phyloP scores from a whole-genome alignment of 2,329 filamentous ascomycete species.

The Fusarium sp. region DNA sequence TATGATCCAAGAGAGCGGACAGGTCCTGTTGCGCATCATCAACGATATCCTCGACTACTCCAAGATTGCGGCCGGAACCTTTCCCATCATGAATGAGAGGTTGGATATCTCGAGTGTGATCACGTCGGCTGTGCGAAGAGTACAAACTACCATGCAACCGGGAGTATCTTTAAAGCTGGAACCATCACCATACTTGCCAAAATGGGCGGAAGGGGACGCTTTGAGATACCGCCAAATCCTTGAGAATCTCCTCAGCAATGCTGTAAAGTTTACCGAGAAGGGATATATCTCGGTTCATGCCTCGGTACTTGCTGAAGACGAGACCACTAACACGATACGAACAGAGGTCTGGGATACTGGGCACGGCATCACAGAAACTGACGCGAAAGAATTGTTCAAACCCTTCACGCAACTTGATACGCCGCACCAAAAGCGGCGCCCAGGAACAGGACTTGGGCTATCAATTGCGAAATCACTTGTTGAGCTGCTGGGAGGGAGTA shows the following conservation, averaged over 20 bases:
- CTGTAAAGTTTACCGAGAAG: not conserved
- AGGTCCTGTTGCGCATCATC: not conserved
- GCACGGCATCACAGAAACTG: not conserved
- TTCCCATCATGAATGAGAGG: not conserved
- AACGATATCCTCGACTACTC: slow-evolving; percentile 16
- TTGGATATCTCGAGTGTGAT: not conserved
- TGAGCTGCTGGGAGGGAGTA: not conserved
- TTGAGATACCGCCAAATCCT: not conserved
- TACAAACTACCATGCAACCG: not conserved
- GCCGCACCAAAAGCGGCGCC: not conserved
- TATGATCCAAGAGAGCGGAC: slow-evolving; percentile 2
- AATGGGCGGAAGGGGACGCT: not conserved
- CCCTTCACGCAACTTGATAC: slow-evolving; percentile 8
- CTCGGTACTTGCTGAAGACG: not conserved
- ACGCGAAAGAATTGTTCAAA: not conserved
- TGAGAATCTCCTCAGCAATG: not conserved
- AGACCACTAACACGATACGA: not conserved
- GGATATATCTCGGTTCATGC: not conserved
- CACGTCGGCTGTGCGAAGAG: not conserved
- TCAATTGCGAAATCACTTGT: slow-evolving; percentile 2
- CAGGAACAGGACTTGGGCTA: not conserved
- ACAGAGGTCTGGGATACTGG: not conserved
- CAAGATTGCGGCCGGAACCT: not conserved
- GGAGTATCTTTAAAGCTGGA: not conserved
- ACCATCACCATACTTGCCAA: not conserved